These are phyloP conservation scores for Pezicula neosporulosa DNA, from an alignment of 2,329 filamentous ascomycete species.

Conservation along the genomic window DNA sequence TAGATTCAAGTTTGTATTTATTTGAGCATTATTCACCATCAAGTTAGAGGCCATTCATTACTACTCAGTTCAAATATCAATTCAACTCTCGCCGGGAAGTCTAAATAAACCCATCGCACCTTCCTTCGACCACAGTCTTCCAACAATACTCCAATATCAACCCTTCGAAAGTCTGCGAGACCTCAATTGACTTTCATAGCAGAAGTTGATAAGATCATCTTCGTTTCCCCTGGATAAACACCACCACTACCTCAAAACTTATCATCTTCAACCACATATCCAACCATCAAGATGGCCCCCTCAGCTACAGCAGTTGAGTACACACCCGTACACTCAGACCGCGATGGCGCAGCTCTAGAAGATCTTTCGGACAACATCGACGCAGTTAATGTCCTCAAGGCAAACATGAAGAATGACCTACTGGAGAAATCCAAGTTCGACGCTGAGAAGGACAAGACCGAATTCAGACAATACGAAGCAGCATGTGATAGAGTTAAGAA, in stretches of 20 bases:
- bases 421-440: constrained; percentile 66
- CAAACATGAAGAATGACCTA: constrained; percentile 33
- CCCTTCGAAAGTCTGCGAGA: not conserved
- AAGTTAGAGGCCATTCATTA: no score
- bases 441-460: constrained; percentile 70
- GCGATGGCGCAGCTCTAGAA: constrained; percentile 35
- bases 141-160: not conserved
- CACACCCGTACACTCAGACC: not conserved
- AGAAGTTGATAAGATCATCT: not conserved
- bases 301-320: constrained; percentile 13
- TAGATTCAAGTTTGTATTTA: no score
- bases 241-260: not conserved
- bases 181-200: not conserved
- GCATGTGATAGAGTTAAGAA: constrained; percentile 81
- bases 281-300: constrained; percentile 18
- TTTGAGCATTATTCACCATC: no score
- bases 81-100: no score
- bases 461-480: constrained; percentile 79
- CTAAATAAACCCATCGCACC: no score
- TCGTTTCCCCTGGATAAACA: not conserved
- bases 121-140: no score
- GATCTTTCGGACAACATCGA: constrained; percentile 45
- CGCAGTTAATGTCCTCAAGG: constrained; percentile 51
- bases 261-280: not conserved
- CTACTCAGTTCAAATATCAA: no score